Percentiles rank a stretch among this genome's conserved stretches.
Evolutionary conservation across 306 rosid species (phyloP).

Genomic region (Prunus campanulata): DNA sequence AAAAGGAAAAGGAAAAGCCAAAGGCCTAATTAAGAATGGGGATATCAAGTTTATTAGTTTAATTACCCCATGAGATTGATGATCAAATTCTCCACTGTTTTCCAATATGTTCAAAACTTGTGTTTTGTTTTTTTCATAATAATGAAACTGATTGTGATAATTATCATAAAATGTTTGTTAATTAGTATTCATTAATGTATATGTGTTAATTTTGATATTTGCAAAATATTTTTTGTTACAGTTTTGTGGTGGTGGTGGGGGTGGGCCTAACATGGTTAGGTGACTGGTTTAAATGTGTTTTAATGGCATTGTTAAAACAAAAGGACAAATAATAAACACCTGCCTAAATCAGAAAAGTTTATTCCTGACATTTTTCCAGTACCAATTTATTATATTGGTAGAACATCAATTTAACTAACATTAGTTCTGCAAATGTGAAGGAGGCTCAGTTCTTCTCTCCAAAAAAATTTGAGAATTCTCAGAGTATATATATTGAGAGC

Average conservation of each 20-base stretch:
- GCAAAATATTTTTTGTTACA: background rate
- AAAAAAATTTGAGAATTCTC: background rate
- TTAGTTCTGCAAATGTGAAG: background rate
- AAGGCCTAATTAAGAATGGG: background rate
- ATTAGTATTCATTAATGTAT: background rate
- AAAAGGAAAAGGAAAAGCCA: conserved; percentile 17
- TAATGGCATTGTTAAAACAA: background rate
- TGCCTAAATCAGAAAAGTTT: background rate
- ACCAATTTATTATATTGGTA: background rate
- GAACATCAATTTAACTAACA: background rate
- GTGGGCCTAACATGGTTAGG: background rate
- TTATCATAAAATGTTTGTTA: background rate
- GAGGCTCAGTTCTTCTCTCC: background rate
- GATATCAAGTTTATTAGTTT: too few species aligned
- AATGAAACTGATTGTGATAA: conserved; percentile 9
- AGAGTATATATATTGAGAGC: too few species aligned
- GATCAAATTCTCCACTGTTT: background rate
- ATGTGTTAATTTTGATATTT: background rate
- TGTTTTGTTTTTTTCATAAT: background rate
- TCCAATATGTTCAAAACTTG: background rate
- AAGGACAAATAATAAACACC: background rate
- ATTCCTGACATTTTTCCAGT: background rate
- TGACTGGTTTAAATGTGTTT: too few species aligned
- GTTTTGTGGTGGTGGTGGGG: background rate
- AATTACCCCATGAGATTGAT: background rate